Evolutionary conservation across 2,329 filamentous ascomycete species (phyloP).

Genomic region (Colletotrichum lini): DNA sequence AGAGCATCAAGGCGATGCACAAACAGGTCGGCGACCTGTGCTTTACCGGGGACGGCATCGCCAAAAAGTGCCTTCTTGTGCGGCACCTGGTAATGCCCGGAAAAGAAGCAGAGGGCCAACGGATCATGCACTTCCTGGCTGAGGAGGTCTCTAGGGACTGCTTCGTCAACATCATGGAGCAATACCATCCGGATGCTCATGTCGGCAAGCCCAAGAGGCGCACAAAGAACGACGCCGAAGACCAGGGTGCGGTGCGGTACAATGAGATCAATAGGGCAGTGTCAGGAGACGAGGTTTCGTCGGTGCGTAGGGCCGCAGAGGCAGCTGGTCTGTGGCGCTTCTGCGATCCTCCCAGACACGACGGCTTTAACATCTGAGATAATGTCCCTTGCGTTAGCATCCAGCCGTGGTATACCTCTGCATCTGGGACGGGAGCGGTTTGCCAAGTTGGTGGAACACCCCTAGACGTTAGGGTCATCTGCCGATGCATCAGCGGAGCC

Average conservation of each 20-base stretch:
- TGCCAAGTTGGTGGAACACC: neutral
- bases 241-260: slow-evolving; percentile 71
- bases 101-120: slow-evolving; percentile 78
- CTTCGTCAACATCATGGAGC: slow-evolving; percentile 91
- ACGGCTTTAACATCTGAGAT: slow-evolving; percentile 64
- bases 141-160: slow-evolving; percentile 79
- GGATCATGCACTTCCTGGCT: slow-evolving; percentile 84
- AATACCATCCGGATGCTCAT: slow-evolving; percentile 85
- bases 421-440: neutral
- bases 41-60: slow-evolving; percentile 86
- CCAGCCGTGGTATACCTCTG: neutral
- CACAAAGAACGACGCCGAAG: slow-evolving; percentile 49
- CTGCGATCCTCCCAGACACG: slow-evolving; percentile 72
- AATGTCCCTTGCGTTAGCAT: slow-evolving; percentile 16
- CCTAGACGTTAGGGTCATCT: neutral
- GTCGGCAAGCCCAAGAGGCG: slow-evolving; percentile 77
- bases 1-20: slow-evolving; percentile 87
- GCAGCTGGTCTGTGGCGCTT: slow-evolving; percentile 85
- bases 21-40: slow-evolving; percentile 85
- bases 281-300: slow-evolving; percentile 73
- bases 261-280: slow-evolving; percentile 84
- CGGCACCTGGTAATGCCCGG: slow-evolving; percentile 90
- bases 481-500: neutral
- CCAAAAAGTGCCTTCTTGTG: slow-evolving; percentile 82
- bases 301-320: slow-evolving; percentile 77